phyloP scores from a whole-genome alignment of 116 monocot genomes.

The Zostera marina region DNA sequence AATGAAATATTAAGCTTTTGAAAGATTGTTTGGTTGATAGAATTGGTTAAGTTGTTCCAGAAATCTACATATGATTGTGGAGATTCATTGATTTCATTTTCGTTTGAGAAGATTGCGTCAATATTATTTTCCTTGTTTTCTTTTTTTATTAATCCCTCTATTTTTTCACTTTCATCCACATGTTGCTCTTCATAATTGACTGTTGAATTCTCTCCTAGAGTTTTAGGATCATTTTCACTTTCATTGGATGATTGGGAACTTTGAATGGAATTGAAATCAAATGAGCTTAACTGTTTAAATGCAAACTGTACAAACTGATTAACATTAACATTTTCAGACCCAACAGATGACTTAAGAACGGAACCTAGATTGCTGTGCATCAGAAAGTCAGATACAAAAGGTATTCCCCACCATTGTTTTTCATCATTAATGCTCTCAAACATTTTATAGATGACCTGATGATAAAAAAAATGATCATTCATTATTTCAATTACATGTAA shows the following conservation, averaged over 20 bases:
- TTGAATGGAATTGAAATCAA: conserved; percentile 22
- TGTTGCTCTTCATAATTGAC: conserved; percentile 6
- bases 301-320: conserved; percentile 76
- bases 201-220: conserved; percentile 6
- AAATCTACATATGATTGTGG: conserved; percentile 35
- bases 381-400: conserved; percentile 77
- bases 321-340: conserved; percentile 61
- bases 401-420: conserved; percentile 74
- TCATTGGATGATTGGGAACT: conserved; percentile 13
- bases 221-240: conserved; percentile 4
- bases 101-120: conserved; percentile 2
- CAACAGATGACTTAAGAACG: conserved; percentile 51
- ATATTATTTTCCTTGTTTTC: conserved; percentile 9
- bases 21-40: conserved; percentile 29
- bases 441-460: conserved; percentile 24
- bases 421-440: conserved; percentile 61
- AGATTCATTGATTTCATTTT: conserved; percentile 10
- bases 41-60: conserved; percentile 48
- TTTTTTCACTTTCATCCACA: conserved; percentile 4
- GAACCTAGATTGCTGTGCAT: conserved; percentile 41
- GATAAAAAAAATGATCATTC: not conserved
- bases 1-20: conserved; percentile 63
- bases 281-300: conserved; percentile 62
- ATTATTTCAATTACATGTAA: not conserved
- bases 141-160: not conserved